Conservation (phyloP, 257 asterid species). For the Solanum bulbocastanum region DNA sequence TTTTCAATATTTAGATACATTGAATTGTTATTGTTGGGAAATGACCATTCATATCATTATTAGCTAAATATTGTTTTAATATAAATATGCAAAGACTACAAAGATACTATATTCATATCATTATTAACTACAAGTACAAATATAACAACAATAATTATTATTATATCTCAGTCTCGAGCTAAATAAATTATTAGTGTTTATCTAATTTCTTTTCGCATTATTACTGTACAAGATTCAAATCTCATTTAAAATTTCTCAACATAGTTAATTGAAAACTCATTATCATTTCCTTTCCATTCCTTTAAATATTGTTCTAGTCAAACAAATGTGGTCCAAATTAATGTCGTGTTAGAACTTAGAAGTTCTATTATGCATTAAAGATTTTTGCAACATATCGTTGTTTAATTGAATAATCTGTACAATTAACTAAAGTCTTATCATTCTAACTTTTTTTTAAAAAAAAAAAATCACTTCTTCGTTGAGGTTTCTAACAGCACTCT, state of each 20-base stretch:
- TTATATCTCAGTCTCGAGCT: too few species aligned
- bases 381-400: neutral
- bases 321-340: neutral
- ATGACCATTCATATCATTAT: too few species aligned
- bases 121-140: too few species aligned
- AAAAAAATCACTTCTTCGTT: neutral
- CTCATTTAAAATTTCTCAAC: neutral
- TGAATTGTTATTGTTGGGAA: too few species aligned
- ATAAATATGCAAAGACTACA: too few species aligned
- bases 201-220: too few species aligned
- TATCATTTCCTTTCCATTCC: neutral
- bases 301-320: neutral
- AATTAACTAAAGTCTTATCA: neutral
- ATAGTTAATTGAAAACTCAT: neutral
- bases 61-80: too few species aligned
- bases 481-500: neutral
- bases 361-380: neutral
- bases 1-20: neutral
- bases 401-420: neutral
- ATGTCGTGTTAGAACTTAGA: neutral
- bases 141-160: too few species aligned
- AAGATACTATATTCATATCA: too few species aligned
- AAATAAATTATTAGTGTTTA: too few species aligned
- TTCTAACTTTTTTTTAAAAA: neutral
- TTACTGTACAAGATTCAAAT: too few species aligned